Evolutionary conservation across 2,329 filamentous ascomycete genomes (phyloP).

Genomic region (Myrmaecium sp.): DNA sequence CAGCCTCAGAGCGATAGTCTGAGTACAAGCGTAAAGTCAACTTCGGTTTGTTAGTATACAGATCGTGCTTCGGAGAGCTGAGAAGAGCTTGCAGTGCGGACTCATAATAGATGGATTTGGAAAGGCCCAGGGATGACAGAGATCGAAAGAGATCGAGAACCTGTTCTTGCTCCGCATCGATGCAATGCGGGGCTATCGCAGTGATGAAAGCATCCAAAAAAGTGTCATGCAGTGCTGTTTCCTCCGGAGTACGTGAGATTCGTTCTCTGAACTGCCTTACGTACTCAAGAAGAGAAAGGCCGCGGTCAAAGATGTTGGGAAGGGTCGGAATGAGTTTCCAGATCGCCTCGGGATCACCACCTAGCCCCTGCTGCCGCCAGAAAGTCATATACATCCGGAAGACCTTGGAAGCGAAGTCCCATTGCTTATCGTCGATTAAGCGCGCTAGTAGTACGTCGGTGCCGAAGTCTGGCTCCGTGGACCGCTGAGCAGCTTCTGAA

Average conservation of each 20-base stretch:
- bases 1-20: slow-evolving; percentile 9
- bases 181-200: slow-evolving; percentile 14
- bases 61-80: slow-evolving; percentile 11
- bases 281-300: slow-evolving; percentile 13
- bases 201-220: slow-evolving; percentile 10
- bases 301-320: slow-evolving; percentile 11
- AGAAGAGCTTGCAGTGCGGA: slow-evolving; percentile 12
- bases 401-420: slow-evolving; percentile 17
- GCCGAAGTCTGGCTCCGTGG: slow-evolving; percentile 9
- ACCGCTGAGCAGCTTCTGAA: slow-evolving; percentile 16
- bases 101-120: slow-evolving; percentile 11
- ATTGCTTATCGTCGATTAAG: slow-evolving; percentile 16
- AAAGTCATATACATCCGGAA: slow-evolving; percentile 8
- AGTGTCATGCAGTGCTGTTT: slow-evolving; percentile 6
- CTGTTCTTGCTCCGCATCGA: no score
- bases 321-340: slow-evolving; percentile 12
- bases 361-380: slow-evolving; percentile 3
- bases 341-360: slow-evolving; percentile 3
- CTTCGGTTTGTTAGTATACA: slow-evolving; percentile 13
- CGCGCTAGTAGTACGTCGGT: slow-evolving; percentile 14
- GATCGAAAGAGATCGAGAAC: slow-evolving; percentile 11
- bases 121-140: slow-evolving; percentile 9
- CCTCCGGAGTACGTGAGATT: slow-evolving; percentile 6
- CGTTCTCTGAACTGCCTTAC: slow-evolving; percentile 11
- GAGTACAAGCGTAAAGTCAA: slow-evolving; percentile 12